Evolutionary conservation across 768 basidiomycete species (phyloP), one percentile per base, ranked within the genome.

Genomic region (Termitomyces eurrhizus): DNA sequence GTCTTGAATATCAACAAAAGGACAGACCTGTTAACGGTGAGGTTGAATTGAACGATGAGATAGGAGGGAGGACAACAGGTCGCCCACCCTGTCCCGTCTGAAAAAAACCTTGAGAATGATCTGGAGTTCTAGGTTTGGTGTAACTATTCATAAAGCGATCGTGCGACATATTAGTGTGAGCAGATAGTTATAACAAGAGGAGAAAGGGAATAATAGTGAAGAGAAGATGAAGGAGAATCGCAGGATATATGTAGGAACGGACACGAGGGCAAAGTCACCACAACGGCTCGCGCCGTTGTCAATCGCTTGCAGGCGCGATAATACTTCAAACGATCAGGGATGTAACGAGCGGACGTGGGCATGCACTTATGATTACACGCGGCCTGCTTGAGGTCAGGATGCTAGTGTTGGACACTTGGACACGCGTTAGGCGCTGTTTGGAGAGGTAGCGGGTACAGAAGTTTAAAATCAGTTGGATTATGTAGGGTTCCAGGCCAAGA

Each of bases 21-120:
- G 81, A 89, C 89, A 83, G 85, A 90, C 89, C 89, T 90, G 89
- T 84, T 88, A 87, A 88, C 85, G 81, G 88, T 88, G 86, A 90
- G 86, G 84, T 86, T 88, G 88, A 88, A 87, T 89, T 88, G 70
- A 84, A 84, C 77, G 86, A 81, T 85, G 85, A 83, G 83, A 90
- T 80, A 85, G 89, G 86, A 87, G 89, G 89, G 75, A 90, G 89
- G 76, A 90, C 85, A 80, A 89, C 83, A 81, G 87, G 84, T 85
- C 89, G 87, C 89, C 88, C 88, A 90, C 89, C 89, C 86, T 90
- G 89, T 81, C 86, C 85, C 77, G 84, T 81, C 78, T 83, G 83
- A 79, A 88, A 85, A 81, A 87, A 87, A 78, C 79, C 78, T 77
- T 86, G 85, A 73, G 83, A 72, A 75, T 84, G 85, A 75, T 80